Percentiles rank a stretch among this genome's conserved stretches.
Evolutionary conservation across 805 yeast genomes (phyloP).

Genomic region (Pichia thaimueangensis): DNA sequence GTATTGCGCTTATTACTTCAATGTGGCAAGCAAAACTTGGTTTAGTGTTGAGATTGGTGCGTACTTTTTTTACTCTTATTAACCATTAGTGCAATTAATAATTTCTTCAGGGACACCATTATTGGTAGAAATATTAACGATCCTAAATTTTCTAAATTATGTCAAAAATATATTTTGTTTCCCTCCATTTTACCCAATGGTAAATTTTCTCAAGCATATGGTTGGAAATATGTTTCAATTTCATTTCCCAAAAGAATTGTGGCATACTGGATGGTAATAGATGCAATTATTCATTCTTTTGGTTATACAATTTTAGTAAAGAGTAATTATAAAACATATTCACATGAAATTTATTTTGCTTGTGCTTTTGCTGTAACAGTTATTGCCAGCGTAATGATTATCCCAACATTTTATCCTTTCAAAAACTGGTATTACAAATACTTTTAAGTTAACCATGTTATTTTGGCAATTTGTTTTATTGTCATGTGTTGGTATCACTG

Average conservation of each 20-base stretch:
- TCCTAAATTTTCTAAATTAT: constrained; percentile 9
- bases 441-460: too few species aligned
- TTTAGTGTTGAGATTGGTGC: constrained; percentile 32
- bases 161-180: constrained; percentile 30
- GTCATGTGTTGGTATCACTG: constrained; percentile 56
- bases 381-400: too few species aligned
- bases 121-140: constrained; percentile 24
- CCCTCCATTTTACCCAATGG: constrained; percentile 33
- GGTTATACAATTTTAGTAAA: constrained; percentile 13
- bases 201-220: constrained; percentile 14
- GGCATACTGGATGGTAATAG: constrained; percentile 29
- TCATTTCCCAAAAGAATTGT: constrained; percentile 11
- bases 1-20: neutral
- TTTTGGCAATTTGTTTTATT: constrained; percentile 47
- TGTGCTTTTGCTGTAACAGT: too few species aligned
- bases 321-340: constrained; percentile 10
- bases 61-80: constrained; percentile 36
- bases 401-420: too few species aligned
- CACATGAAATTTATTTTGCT: too few species aligned
- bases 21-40: constrained; percentile 6
- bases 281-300: constrained; percentile 34
- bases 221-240: constrained; percentile 13
- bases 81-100: constrained; percentile 29
- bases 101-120: constrained; percentile 26
- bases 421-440: too few species aligned